Evolutionary conservation across 805 yeast genomes (phyloP).

Genomic region (Candida verbasci): DNA sequence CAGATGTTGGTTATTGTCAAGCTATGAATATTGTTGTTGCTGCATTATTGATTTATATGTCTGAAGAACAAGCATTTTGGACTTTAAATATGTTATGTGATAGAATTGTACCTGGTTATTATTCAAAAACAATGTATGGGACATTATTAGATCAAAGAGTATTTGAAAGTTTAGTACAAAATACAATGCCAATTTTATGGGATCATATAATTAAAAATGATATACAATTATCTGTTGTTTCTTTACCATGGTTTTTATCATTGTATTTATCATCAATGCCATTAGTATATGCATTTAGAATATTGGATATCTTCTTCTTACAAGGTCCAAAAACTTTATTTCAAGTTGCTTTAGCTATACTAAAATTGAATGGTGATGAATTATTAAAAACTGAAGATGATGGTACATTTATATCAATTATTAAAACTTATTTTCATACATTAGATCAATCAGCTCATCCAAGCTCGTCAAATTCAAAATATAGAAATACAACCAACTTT

Average conservation of each 20-base stretch:
- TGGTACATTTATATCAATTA: conserved; percentile 81
- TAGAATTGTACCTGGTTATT: conserved; percentile 87
- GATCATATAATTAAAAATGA: conserved; percentile 74
- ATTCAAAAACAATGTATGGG: conserved; percentile 96
- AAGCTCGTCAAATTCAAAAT: conserved; percentile 57
- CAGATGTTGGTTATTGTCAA: conserved; percentile 96
- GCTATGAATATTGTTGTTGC: conserved; percentile 96
- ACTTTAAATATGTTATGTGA: conserved; percentile 78
- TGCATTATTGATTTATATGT: conserved; percentile 73
- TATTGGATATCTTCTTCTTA: conserved; percentile 82
- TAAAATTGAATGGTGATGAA: conserved; percentile 83
- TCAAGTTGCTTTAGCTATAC: conserved; percentile 89
- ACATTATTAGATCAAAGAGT: conserved; percentile 91
- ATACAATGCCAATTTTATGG: conserved; percentile 85
- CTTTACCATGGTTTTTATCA: conserved; percentile 94
- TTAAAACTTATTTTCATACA: conserved; percentile 75
- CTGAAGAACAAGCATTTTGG: conserved; percentile 98
- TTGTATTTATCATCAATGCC: conserved; percentile 93
- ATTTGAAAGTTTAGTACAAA: conserved; percentile 83
- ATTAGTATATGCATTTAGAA: conserved; percentile 83
- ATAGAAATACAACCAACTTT: conserved; percentile 70
- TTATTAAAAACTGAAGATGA: conserved; percentile 80
- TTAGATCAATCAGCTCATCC: conserved; percentile 81
- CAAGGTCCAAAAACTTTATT: conserved; percentile 88
- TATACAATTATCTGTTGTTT: conserved; percentile 87